These are phyloP conservation scores for Verticillium dahliae DNA, from an alignment of 2,329 filamentous ascomycete species.

Conservation along the genomic window DNA sequence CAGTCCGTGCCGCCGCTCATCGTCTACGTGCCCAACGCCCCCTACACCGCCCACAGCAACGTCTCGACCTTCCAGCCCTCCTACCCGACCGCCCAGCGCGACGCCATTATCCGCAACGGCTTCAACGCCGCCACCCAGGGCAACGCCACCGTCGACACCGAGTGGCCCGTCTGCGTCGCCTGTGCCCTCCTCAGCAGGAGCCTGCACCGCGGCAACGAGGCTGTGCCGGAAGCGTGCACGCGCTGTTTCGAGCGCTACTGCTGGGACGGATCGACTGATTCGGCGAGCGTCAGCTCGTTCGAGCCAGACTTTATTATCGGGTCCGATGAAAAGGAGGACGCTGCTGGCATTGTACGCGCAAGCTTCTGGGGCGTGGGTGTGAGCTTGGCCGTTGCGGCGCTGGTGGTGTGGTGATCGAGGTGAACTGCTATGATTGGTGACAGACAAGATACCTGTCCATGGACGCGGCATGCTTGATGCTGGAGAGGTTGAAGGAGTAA, in stretches of 20 bases:
- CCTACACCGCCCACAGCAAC: slow-evolving; percentile 73
- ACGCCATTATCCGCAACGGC: slow-evolving; percentile 80
- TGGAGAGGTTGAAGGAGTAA: background rate
- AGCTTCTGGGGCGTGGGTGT: slow-evolving; percentile 4
- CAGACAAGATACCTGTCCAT: background rate
- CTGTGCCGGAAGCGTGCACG: slow-evolving; percentile 64
- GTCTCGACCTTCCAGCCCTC: slow-evolving; percentile 66
- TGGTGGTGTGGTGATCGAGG: background rate
- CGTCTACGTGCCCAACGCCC: slow-evolving; percentile 83
- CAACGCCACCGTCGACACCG: slow-evolving; percentile 65
- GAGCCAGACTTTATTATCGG: slow-evolving; percentile 22
- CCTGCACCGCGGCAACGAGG: slow-evolving; percentile 62
- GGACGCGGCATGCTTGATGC: background rate
- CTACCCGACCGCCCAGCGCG: slow-evolving; percentile 60
- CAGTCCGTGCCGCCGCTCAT: slow-evolving; percentile 57
- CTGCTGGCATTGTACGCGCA: background rate
- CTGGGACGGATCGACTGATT: slow-evolving; percentile 71
- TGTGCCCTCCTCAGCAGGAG: slow-evolving; percentile 80
- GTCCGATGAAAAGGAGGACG: slow-evolving; percentile 6
- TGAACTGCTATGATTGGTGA: background rate
- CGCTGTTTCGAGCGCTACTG: slow-evolving; percentile 79
- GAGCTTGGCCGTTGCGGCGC: background rate
- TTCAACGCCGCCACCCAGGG: slow-evolving; percentile 77
- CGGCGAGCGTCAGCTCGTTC: slow-evolving; percentile 15
- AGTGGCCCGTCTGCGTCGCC: slow-evolving; percentile 80